Evolutionary conservation across 805 yeast genomes (phyloP).

Genomic region (Brettanomyces nanus): DNA sequence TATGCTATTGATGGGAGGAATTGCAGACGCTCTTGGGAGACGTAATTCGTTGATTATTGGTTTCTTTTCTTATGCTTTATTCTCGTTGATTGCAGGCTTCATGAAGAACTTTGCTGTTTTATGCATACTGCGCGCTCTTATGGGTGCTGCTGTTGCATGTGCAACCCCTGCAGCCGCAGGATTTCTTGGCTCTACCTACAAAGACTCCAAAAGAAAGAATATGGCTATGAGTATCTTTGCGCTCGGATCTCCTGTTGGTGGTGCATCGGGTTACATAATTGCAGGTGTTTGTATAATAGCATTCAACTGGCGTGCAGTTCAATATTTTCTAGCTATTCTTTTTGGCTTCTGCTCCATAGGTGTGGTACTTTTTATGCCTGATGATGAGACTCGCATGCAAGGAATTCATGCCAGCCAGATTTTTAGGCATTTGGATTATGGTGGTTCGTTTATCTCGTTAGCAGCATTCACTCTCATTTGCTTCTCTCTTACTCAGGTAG

Average conservation of each 20-base stretch:
- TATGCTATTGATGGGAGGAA: conserved; percentile 35
- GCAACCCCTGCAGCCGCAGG: conserved; percentile 43
- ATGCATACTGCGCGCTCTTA: conserved; percentile 35
- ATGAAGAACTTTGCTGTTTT: conserved; percentile 29
- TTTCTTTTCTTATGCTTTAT: conserved; percentile 25
- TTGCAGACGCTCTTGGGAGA: conserved; percentile 43
- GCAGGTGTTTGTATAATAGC: conserved; percentile 36
- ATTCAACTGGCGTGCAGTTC: conserved; percentile 34
- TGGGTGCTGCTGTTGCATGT: conserved; percentile 36
- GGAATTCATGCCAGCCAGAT: conserved; percentile 18
- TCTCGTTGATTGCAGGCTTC: conserved; percentile 29
- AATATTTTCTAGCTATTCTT: conserved; percentile 33
- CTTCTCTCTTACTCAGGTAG: conserved; percentile 37
- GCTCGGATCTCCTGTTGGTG: conserved; percentile 42
- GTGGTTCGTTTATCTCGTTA: conserved; percentile 35
- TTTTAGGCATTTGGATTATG: conserved; percentile 28
- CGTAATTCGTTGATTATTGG: conserved; percentile 30
- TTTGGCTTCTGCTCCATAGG: conserved; percentile 20
- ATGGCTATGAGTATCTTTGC: conserved; percentile 34
- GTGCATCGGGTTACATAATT: conserved; percentile 32
- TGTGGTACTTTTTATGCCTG: conserved; percentile 27
- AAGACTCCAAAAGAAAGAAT: conserved; percentile 32
- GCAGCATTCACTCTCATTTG: conserved; percentile 33
- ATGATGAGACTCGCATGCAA: conserved; percentile 22
- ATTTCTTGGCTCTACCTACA: conserved; percentile 33